These are phyloP conservation scores for Pyrenophora teres DNA, from an alignment of 2,329 filamentous ascomycete genomes.

Conservation along the genomic window DNA sequence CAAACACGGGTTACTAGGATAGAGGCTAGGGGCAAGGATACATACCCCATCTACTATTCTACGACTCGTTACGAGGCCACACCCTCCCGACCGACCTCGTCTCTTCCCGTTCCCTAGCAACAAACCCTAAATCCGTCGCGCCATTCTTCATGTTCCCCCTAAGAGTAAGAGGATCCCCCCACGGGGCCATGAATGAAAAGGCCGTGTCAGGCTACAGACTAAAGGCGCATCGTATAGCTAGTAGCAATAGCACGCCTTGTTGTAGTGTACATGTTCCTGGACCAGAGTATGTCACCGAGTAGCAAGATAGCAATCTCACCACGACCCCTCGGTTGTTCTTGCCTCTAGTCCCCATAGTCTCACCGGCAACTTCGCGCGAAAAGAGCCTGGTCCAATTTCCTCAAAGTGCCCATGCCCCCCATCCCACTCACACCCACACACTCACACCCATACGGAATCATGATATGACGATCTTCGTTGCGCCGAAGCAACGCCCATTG, in stretches of 20 bases:
- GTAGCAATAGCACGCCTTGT: no score
- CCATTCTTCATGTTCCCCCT: not conserved
- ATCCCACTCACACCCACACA: no score
- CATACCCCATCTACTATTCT: constrained; percentile 2
- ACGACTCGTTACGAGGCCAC: constrained; percentile 16
- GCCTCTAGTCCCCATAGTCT: no score
- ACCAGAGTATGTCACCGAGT: no score
- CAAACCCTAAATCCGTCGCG: constrained; percentile 11
- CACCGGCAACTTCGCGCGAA: constrained; percentile 3
- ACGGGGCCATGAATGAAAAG: no score
- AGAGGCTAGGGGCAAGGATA: not conserved
- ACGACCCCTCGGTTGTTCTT: no score
- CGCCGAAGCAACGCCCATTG: constrained; percentile 12
- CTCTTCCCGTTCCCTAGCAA: constrained; percentile 11
- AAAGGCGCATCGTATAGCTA: no score
- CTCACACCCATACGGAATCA: not conserved
- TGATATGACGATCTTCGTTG: constrained; percentile 6
- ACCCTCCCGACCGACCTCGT: constrained; percentile 2
- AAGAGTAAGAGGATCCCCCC: not conserved
- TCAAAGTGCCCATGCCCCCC: not conserved
- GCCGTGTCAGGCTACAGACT: no score
- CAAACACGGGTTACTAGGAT: not conserved
- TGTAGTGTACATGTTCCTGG: no score
- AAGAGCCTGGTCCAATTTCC: not conserved
- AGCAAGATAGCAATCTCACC: no score